Base-by-base conservation (phyloP, 1,284 basidiomycete genomes). In the Binderoboletus segoi region DNA sequence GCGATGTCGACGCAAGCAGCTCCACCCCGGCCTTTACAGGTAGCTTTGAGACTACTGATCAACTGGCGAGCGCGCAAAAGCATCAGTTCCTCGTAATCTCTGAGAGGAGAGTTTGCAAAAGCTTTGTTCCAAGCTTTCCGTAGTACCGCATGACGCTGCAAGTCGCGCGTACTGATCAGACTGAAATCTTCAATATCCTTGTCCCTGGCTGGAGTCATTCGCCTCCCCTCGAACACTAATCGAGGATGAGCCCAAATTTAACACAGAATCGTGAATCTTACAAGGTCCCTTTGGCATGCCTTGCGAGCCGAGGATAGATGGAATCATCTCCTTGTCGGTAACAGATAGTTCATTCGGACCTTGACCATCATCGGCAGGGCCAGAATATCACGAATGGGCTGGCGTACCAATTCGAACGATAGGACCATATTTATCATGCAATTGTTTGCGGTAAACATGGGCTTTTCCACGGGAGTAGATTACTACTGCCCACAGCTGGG, bases 121-220 rank as follows among this genome's bases (percentile, higher is more conserved):
- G 72, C 79, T 38, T 71, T 68, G 54, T 72, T 75, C 79, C 79
- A 81, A 8, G 72, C 71, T 53, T 70, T 71, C 24, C 79, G 75
- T 33, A 73, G 63, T 12, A 69, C 67, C 3, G 71, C 66, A 58
- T 81, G 79, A 28, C 72, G 69, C 30, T 64, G 65, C 23, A 69
- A 56, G 59, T 76, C 66, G 11, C 69, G 67, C 10, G 69, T 62
- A n/a, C 63, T 62, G 24, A 77, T 71, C 35, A 79, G 59, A 57
- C 46, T 58, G 43, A 62, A 48, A 24, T 49, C 15, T 21, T 49
- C 47, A 16, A 58, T 37, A 8, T 66, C 56, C 35, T 64, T 49
- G 8, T 28, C 13, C 35, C 56, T 69, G 16, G 51, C 6, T 20
- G 44, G 56, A 32, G 67, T 63, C 47, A 65, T 54, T 24, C 40